Percentiles rank a stretch among this genome's conserved stretches.
These are phyloP conservation scores for Paecilomyces sp. DNA, from an alignment of 2,329 filamentous ascomycete species.

Conservation along the genomic window DNA sequence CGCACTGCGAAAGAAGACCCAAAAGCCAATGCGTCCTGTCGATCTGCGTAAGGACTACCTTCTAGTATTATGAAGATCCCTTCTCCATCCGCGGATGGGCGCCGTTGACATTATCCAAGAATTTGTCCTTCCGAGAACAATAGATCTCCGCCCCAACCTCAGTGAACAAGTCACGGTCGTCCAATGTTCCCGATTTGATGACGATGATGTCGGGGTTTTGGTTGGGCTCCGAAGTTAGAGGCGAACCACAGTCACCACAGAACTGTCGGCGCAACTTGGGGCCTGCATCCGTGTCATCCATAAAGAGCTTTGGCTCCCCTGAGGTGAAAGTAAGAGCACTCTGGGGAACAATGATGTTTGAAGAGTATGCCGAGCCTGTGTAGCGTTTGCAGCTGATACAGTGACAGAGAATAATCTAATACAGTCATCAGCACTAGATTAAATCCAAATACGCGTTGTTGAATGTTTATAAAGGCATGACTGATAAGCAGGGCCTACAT, in stretches of 20 bases:
- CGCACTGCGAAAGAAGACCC: too few relatives aligned
- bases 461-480: background rate
- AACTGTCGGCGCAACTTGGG: slow-evolving; percentile 9
- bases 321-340: slow-evolving; percentile 10
- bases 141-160: slow-evolving; percentile 14
- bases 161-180: slow-evolving; percentile 8
- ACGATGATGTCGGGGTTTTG: slow-evolving; percentile 4
- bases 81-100: background rate
- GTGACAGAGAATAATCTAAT: slow-evolving; percentile 15
- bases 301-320: slow-evolving; percentile 13
- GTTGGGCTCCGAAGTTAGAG: slow-evolving; percentile 10
- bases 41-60: too few relatives aligned
- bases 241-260: slow-evolving; percentile 16
- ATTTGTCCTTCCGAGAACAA: slow-evolving; percentile 14
- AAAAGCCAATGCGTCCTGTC: too few relatives aligned
- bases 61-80: background rate
- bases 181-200: slow-evolving; percentile 16
- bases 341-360: slow-evolving; percentile 14
- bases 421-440: background rate
- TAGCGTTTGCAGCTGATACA: slow-evolving; percentile 19
- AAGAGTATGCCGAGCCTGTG: slow-evolving; percentile 16
- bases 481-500: background rate
- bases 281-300: slow-evolving; percentile 9
- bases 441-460: background rate
- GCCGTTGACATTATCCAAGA: slow-evolving; percentile 6